Evolutionary conservation across 768 basidiomycete genomes (phyloP).

Genomic region (Pleurotus tuber-regium): DNA sequence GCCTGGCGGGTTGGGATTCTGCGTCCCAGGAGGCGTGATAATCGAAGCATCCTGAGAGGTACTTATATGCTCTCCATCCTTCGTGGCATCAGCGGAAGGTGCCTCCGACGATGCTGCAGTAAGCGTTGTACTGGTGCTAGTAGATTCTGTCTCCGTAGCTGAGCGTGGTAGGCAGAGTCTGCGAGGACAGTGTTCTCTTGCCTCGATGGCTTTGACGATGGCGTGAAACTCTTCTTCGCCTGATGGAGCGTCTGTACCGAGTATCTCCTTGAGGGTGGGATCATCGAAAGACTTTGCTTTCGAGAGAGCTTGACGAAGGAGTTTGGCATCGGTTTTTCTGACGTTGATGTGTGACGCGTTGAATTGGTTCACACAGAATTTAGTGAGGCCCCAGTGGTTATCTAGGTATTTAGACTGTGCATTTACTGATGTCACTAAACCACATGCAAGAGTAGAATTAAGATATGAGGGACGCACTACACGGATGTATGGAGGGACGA

Average conservation of each 20-base stretch:
- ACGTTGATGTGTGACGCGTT: constrained; percentile 58
- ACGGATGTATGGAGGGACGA: constrained; percentile 73
- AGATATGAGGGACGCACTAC: constrained; percentile 42
- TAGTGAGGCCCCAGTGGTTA: constrained; percentile 82
- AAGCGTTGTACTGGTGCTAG: background rate
- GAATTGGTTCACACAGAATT: constrained; percentile 85
- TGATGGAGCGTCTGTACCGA: constrained; percentile 43
- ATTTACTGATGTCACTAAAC: constrained; percentile 8
- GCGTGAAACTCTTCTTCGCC: constrained; percentile 62
- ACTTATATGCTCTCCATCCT: background rate
- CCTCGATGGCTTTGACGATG: constrained; percentile 51
- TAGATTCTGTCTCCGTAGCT: too few relatives aligned
- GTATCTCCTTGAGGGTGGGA: constrained; percentile 39
- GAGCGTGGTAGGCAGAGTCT: background rate
- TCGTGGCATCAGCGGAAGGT: constrained; percentile 12
- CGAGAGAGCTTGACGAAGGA: constrained; percentile 49
- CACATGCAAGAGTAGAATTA: background rate
- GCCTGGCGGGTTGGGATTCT: constrained; percentile 58
- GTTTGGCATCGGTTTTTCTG: constrained; percentile 58
- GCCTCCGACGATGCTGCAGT: constrained; percentile 24
- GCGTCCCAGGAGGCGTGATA: constrained; percentile 50
- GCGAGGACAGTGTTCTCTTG: constrained; percentile 22
- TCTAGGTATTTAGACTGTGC: constrained; percentile 68
- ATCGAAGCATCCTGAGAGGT: constrained; percentile 3
- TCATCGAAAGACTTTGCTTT: constrained; percentile 63